Conservation (phyloP, 148 eudicot species). For the Nyssa sinensis region DNA sequence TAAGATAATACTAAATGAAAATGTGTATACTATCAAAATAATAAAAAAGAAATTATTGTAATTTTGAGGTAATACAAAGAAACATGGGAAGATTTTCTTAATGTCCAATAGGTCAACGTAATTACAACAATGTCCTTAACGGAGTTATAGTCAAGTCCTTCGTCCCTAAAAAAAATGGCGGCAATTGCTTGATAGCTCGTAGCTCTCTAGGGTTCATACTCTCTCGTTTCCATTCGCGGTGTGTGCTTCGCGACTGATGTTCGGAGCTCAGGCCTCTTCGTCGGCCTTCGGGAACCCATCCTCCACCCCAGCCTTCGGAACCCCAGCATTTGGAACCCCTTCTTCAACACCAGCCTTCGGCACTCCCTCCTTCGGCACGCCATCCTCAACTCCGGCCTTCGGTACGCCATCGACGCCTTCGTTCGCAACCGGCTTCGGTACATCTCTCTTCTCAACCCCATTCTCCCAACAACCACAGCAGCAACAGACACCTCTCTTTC, state of each 20-base stretch:
- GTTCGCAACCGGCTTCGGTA: slow-evolving; percentile 39
- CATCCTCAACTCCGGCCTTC: slow-evolving; percentile 54
- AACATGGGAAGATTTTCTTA: too few species aligned
- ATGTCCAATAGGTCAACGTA: too few species aligned
- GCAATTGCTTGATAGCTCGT: slow-evolving; percentile 5
- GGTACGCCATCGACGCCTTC: slow-evolving; percentile 50
- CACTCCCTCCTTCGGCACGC: slow-evolving; percentile 41
- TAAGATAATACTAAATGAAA: too few species aligned
- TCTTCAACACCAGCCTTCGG: slow-evolving; percentile 50
- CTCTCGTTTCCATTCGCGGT: neutral
- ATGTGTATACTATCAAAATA: too few species aligned
- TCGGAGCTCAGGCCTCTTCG: slow-evolving; percentile 46
- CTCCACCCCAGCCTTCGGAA: slow-evolving; percentile 24
- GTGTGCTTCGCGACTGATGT: slow-evolving; percentile 30
- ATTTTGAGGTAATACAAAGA: too few species aligned
- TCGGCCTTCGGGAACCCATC: slow-evolving; percentile 48
- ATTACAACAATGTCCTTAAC: too few species aligned
- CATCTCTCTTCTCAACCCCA: slow-evolving; percentile 52
- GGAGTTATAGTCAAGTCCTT: too few species aligned
- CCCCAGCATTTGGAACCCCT: slow-evolving; percentile 44
- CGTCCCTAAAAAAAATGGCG: slow-evolving; percentile 27
- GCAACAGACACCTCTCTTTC: slow-evolving; percentile 50
- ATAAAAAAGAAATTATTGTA: too few species aligned
- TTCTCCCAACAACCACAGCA: slow-evolving; percentile 52
- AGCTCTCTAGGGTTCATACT: slow-evolving; percentile 2